These are phyloP conservation scores for Calycina herbarum DNA, from an alignment of 2,329 filamentous ascomycete species.

Conservation along the genomic window DNA sequence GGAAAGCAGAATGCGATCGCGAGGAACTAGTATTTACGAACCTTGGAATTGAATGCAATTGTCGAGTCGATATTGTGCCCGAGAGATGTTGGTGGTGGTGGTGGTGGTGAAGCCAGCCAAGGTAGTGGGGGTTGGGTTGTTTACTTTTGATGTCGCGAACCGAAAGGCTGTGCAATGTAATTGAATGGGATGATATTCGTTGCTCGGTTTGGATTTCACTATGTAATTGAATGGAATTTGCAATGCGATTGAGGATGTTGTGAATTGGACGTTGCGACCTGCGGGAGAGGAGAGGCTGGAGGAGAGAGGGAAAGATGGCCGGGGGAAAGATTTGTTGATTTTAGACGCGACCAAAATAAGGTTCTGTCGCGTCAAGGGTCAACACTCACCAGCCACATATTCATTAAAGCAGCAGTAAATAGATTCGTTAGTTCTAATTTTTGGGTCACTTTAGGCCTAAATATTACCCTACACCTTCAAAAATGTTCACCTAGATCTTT, in stretches of 20 bases:
- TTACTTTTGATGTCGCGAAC: background rate
- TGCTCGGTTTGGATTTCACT: background rate
- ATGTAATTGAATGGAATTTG: background rate
- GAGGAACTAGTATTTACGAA: background rate
- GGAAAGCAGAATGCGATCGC: background rate
- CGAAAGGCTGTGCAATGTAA: background rate
- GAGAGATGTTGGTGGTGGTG: background rate
- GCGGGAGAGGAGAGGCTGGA: background rate
- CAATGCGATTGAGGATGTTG: background rate
- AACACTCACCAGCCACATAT: background rate
- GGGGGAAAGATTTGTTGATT: background rate
- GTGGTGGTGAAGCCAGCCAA: background rate
- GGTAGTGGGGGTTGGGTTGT: background rate
- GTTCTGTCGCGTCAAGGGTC: background rate
- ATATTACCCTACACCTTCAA: no score
- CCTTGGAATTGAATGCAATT: background rate
- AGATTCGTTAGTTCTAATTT: no score
- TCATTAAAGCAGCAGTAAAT: no score
- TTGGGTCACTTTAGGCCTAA: no score
- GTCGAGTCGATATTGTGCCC: background rate
- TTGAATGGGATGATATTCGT: background rate
- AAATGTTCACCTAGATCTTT: no score
- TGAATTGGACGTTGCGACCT: background rate
- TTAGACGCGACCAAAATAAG: constrained; percentile 2
- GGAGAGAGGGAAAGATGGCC: background rate